Percentiles rank a stretch among this genome's conserved stretches.
Evolutionary conservation across 306 rosid species (phyloP).

Genomic region (Astragalus glycyphyllos): DNA sequence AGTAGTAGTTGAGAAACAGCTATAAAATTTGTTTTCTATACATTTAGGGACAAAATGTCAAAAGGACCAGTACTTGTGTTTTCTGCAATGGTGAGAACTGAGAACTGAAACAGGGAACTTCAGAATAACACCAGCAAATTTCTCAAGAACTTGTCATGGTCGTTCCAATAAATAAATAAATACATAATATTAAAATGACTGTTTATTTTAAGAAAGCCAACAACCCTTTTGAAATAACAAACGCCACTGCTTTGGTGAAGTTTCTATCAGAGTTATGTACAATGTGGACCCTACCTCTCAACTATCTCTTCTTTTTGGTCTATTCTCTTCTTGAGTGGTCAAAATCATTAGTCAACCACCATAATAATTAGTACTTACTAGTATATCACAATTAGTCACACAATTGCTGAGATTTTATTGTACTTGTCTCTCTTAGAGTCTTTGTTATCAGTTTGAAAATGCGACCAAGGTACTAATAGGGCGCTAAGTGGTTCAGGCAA

Average conservation of each 20-base stretch:
- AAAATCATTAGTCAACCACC: constrained; percentile 28
- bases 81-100: constrained; percentile 40
- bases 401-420: background rate
- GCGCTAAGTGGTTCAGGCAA: too few species aligned
- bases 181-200: constrained; percentile 1
- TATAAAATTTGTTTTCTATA: constrained; percentile 40
- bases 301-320: constrained; percentile 31
- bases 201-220: constrained; percentile 37
- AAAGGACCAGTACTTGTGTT: constrained; percentile 38
- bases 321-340: constrained; percentile 39
- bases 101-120: constrained; percentile 44
- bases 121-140: constrained; percentile 48
- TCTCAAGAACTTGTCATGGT: constrained; percentile 40
- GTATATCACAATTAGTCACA: constrained; percentile 18
- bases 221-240: constrained; percentile 40
- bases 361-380: background rate
- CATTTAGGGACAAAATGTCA: constrained; percentile 50
- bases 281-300: constrained; percentile 22
- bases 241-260: constrained; percentile 29
- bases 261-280: constrained; percentile 14
- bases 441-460: too few species aligned
- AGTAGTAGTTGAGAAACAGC: constrained; percentile 62
- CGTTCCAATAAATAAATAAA: constrained; percentile 25
- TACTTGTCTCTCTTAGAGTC: too few species aligned
- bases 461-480: too few species aligned